Conservation (phyloP, 495 filamentous ascomycete genomes). For the Hypoxylon lenormandii region DNA sequence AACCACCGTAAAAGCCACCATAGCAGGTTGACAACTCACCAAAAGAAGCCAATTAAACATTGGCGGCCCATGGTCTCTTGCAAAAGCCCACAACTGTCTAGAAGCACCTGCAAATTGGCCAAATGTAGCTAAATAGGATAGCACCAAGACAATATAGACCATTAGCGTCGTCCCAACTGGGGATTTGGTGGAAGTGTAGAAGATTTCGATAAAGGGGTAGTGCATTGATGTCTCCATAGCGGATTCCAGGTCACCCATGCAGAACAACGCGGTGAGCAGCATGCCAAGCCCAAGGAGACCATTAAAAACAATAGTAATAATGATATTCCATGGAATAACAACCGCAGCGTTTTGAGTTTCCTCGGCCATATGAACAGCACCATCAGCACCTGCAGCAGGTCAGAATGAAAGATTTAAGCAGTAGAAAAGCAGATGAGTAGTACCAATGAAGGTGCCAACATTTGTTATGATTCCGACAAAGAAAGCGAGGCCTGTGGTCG, state of each 20-base stretch:
- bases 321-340: constrained; percentile 68
- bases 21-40: too few relatives aligned
- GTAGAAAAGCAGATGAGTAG: too few relatives aligned
- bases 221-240: constrained; percentile 50
- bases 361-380: constrained; percentile 66
- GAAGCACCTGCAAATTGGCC: constrained; percentile 62
- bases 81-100: constrained; percentile 67
- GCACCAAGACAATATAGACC: constrained; percentile 53
- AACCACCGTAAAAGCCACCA: too few relatives aligned
- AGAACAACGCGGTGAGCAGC: constrained; percentile 66
- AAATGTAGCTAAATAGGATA: constrained; percentile 50
- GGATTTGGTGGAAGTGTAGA: constrained; percentile 50
- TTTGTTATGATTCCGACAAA: constrained; percentile 65
- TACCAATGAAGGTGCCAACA: constrained; percentile 54
- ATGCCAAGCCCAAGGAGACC: constrained; percentile 65
- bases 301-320: constrained; percentile 64
- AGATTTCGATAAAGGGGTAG: constrained; percentile 65
- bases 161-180: constrained; percentile 51
- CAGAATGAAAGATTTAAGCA: too few relatives aligned
- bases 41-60: too few relatives aligned
- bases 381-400: too few relatives aligned
- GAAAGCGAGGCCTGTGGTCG: constrained; percentile 63
- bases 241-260: constrained; percentile 63
- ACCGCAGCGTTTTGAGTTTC: constrained; percentile 68
- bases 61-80: constrained; percentile 50